These are phyloP conservation scores for Xylaria telfairii DNA, from an alignment of 495 filamentous ascomycete species.

Conservation along the genomic window DNA sequence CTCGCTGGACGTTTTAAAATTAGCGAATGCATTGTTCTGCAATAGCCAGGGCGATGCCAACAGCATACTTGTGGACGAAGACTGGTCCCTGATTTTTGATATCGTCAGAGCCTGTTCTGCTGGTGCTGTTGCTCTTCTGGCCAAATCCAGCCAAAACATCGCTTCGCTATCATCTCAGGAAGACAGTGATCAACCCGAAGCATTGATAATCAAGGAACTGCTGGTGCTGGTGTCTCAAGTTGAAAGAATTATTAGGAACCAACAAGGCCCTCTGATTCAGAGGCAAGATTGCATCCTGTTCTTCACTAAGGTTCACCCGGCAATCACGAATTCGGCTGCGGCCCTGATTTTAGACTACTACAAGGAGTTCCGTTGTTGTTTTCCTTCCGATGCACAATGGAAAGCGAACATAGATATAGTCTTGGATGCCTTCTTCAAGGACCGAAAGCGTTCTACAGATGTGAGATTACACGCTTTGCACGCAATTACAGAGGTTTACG, in stretches of 20 bases:
- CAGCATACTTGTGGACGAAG: conserved; percentile 55
- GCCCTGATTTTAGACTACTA: conserved; percentile 65
- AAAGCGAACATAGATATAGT: conserved; percentile 65
- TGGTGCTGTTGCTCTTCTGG: conserved; percentile 41
- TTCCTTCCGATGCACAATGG: conserved; percentile 74
- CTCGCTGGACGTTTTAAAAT: conserved; percentile 60
- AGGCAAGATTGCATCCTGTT: conserved; percentile 71
- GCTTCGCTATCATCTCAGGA: conserved; percentile 25
- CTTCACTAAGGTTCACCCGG: conserved; percentile 64
- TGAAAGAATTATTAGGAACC: conserved; percentile 47
- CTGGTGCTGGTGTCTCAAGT: conserved; percentile 46
- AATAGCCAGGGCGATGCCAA: conserved; percentile 49
- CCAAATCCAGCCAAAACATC: conserved; percentile 42
- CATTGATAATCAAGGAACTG: conserved; percentile 45
- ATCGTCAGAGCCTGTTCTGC: conserved; percentile 51
- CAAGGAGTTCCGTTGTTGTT: conserved; percentile 67
- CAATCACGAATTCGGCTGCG: conserved; percentile 64
- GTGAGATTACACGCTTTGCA: conserved; percentile 73
- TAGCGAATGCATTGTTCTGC: conserved; percentile 58
- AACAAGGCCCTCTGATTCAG: conserved; percentile 47
- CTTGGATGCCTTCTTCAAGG: conserved; percentile 69
- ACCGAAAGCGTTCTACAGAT: conserved; percentile 65
- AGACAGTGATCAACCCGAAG: conserved; percentile 40
- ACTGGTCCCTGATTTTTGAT: conserved; percentile 59
- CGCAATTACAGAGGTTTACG: conserved; percentile 71